Evolutionary conservation across 305 asterid species (phyloP).

Genomic region (Petunia hybrid): DNA sequence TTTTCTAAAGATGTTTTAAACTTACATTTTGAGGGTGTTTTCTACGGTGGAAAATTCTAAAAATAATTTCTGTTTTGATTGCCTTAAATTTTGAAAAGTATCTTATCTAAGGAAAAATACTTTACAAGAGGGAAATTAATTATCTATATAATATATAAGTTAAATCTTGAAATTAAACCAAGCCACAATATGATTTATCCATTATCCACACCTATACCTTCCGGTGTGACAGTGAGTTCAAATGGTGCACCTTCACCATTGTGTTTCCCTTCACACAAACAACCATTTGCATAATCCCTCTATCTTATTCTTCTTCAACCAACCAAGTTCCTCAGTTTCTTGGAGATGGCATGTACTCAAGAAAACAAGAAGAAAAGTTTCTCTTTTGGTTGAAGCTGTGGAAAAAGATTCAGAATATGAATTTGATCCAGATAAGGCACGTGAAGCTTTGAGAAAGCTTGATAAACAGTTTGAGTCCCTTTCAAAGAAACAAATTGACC

Average conservation of each 20-base stretch:
- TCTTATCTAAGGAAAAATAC: too few relatives aligned
- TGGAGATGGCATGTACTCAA: slow-evolving; percentile 4
- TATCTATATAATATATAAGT: too few relatives aligned
- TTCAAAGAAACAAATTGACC: slow-evolving; percentile 46
- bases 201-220: neutral
- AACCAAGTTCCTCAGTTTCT: slow-evolving; percentile 6
- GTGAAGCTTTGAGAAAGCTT: slow-evolving; percentile 77
- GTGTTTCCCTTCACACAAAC: slow-evolving; percentile 9
- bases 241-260: slow-evolving; percentile 26
- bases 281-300: slow-evolving; percentile 6
- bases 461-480: slow-evolving; percentile 73
- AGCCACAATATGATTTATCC: neutral
- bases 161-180: neutral
- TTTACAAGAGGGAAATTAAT: too few relatives aligned
- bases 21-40: too few relatives aligned
- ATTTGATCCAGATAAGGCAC: slow-evolving; percentile 73
- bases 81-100: too few relatives aligned
- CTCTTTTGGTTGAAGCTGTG: slow-evolving; percentile 37
- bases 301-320: neutral
- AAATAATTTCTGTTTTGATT: too few relatives aligned
- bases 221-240: neutral
- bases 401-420: slow-evolving; percentile 70
- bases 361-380: slow-evolving; percentile 32
- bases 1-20: too few relatives aligned
- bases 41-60: too few relatives aligned